Conservation (phyloP, 768 basidiomycete species). For the Podaxis mareebaensis region DNA sequence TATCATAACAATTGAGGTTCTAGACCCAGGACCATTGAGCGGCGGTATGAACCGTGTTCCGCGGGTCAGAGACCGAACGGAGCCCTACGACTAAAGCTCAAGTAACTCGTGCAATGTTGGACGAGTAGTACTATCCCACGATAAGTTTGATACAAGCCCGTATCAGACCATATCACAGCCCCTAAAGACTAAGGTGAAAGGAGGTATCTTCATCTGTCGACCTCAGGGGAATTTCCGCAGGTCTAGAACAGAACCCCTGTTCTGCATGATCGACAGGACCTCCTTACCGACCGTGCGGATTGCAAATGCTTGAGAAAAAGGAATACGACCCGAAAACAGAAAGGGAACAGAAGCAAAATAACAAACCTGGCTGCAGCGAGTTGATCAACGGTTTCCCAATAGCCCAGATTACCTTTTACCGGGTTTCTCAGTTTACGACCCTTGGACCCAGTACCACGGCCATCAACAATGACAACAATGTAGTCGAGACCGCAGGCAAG, state of each 20-base stretch:
- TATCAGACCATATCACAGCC: too few relatives aligned
- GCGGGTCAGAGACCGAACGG: not conserved
- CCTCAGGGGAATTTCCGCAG: too few relatives aligned
- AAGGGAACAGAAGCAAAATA: slow-evolving; percentile 15
- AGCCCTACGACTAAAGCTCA: too few relatives aligned
- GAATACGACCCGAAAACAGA: not conserved
- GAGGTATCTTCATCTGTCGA: too few relatives aligned
- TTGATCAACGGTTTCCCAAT: slow-evolving; percentile 88
- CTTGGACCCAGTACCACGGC: slow-evolving; percentile 91
- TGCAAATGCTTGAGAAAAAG: not conserved
- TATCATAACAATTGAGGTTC: not conserved
- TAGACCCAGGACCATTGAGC: not conserved
- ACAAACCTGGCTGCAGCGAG: slow-evolving; percentile 82
- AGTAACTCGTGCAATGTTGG: too few relatives aligned
- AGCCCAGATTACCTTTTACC: slow-evolving; percentile 87
- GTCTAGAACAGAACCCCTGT: too few relatives aligned
- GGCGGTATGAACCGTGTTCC: not conserved
- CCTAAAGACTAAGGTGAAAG: too few relatives aligned
- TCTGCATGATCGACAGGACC: too few relatives aligned
- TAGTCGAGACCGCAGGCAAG: slow-evolving; percentile 81
- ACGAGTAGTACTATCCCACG: too few relatives aligned
- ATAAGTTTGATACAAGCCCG: too few relatives aligned
- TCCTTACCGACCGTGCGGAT: not conserved
- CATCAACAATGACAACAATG: slow-evolving; percentile 87
- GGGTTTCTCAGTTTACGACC: slow-evolving; percentile 84